Evolutionary conservation across 2,329 filamentous ascomycete species (phyloP).

Genomic region (Chaetomium sp.): DNA sequence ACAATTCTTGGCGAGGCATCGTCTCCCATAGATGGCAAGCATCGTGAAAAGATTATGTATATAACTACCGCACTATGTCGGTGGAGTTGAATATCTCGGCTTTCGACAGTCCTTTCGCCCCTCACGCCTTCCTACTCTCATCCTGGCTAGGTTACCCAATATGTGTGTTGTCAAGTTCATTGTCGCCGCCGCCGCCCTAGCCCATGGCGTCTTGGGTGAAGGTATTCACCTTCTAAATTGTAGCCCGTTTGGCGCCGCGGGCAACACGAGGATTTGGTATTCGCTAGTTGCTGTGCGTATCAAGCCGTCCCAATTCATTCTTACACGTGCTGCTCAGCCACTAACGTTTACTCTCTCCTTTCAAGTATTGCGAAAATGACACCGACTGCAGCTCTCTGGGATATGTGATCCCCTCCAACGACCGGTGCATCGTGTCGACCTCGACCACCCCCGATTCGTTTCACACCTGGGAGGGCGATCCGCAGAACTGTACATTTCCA

Average conservation of each 20-base stretch:
- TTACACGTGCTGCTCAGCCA: neutral
- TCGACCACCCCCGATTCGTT: neutral
- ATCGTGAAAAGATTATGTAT: no score
- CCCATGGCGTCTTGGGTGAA: slow-evolving; percentile 5
- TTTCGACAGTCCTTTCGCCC: no score
- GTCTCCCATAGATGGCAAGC: no score
- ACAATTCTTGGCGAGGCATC: no score
- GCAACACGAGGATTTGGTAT: neutral
- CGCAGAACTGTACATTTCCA: slow-evolving; percentile 4
- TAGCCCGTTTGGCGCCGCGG: slow-evolving; percentile 1
- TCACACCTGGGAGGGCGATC: slow-evolving; percentile 15
- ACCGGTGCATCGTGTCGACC: slow-evolving; percentile 7
- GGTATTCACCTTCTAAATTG: slow-evolving; percentile 21
- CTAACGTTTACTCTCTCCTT: neutral
- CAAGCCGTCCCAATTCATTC: neutral
- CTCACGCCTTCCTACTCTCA: no score
- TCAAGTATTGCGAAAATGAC: slow-evolving; percentile 21
- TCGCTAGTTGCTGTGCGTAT: slow-evolving; percentile 5
- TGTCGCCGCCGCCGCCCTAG: neutral
- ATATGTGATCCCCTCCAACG: neutral
- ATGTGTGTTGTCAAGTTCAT: slow-evolving; percentile 6
- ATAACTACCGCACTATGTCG: no score
- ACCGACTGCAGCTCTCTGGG: slow-evolving; percentile 12
- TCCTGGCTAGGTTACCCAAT: neutral
- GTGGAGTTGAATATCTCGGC: no score